Base-by-base conservation (phyloP, 192 early-diverging fungal genomes). In the Ambispora gerdemannii region DNA sequence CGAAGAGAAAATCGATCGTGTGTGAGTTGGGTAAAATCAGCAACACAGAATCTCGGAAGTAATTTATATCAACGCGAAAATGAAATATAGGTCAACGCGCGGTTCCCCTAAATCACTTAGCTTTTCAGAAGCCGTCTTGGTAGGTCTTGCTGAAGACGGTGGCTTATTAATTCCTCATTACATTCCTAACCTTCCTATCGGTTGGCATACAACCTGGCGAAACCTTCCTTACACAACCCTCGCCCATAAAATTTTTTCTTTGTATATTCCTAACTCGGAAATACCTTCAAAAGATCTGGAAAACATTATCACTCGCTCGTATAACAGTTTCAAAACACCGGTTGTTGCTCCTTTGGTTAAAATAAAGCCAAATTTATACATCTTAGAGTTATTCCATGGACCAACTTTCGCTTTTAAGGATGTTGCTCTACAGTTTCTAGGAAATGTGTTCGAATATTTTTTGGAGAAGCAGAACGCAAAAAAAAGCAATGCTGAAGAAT, bases 341-440 rank as follows among this genome's bases (percentile, higher is more conserved):
- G 82, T 90, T 1, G 88, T 95, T 58, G 91, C 94, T 3, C 95
- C 95, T 19, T 70, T 96, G 33, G 76, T 72, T 59, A 81, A 86
- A 73, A 77, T 93, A 47, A 80, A 82, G 63, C 79, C 82, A 50
- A 84, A 82, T 30, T 76, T 86, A n/a, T 87, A 86, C 63, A 86
- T 92, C 22, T 84, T 98, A 66, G 95, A 98, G 80, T 87, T 98
- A 52, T 96, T 94, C 87, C 94, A 96, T 69, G 96, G 95, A 4
- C 95, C 95, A 11, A 98, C 95, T 1, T 96, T 95, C 81, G 96
- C 95, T 8, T 98, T 98, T 85, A 98, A 98, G 80, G 96, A 98
- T 72, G 95, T 97, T 55, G 96, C 95, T 6, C 82, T 97, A 72
- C 96, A 98, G 83, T 91, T 95, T 72, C 79, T 96, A 30, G 96